These are phyloP conservation scores for Novymonas esmeraldas DNA, from an alignment of 208 protist genomes.

Conservation along the genomic window DNA sequence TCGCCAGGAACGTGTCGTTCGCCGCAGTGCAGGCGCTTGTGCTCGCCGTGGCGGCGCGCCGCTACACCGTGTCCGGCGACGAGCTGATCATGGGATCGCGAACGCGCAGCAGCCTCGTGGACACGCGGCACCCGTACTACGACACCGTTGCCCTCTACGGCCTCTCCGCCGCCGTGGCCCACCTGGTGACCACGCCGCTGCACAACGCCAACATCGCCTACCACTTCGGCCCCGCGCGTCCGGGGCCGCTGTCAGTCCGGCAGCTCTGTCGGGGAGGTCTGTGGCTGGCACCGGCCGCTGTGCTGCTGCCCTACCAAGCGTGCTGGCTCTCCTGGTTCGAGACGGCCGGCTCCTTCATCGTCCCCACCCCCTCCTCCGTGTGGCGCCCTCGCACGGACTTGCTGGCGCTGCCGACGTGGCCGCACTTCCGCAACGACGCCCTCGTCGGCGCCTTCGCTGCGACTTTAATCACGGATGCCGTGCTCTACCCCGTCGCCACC, in stretches of 20 bases:
- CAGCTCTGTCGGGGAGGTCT: constrained; percentile 41
- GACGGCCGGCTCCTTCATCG: constrained; percentile 63
- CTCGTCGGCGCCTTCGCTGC: constrained; percentile 61
- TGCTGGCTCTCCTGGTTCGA: constrained; percentile 84
- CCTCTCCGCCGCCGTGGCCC: constrained; percentile 45
- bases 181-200: constrained; percentile 56
- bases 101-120: constrained; percentile 34
- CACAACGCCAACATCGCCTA: constrained; percentile 56
- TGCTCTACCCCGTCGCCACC: constrained; percentile 52
- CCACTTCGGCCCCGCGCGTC: constrained; percentile 65
- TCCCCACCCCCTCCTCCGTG: constrained; percentile 73
- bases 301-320: constrained; percentile 63
- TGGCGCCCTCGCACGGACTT: constrained; percentile 60
- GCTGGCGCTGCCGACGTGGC: constrained; percentile 49
- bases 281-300: constrained; percentile 35
- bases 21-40: constrained; percentile 39
- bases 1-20: constrained; percentile 47
- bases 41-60: constrained; percentile 11
- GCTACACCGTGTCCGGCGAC: constrained; percentile 6
- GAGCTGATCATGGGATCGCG: constrained; percentile 5
- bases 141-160: constrained; percentile 42
- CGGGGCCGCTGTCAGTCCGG: constrained; percentile 43
- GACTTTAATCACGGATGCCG: constrained; percentile 43
- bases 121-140: constrained; percentile 83
- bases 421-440: constrained; percentile 61